A percentile compares a stretch with the other conserved stretches of the same genome.
These are phyloP conservation scores for Calocybe indica DNA, from an alignment of 768 basidiomycete genomes.

Conservation along the genomic window DNA sequence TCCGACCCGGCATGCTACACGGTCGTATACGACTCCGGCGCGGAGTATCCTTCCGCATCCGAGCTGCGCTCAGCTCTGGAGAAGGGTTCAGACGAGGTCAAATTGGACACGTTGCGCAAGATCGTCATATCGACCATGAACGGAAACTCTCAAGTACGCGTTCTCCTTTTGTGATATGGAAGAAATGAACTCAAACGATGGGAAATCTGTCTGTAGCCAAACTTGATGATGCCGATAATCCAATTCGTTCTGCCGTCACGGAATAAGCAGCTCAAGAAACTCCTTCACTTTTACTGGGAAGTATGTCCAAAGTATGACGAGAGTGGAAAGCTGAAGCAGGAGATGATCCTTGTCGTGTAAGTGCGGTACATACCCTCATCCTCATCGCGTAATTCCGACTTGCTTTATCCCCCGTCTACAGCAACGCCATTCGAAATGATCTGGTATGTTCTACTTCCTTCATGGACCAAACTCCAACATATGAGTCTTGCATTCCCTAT, in stretches of 20 bases:
- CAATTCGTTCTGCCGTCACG: conserved; percentile 95
- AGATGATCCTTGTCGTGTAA: conserved; percentile 98
- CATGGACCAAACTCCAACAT: conserved; percentile 5
- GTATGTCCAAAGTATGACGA: conserved; percentile 98
- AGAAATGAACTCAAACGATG: too few species aligned
- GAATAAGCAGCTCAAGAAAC: conserved; percentile 96
- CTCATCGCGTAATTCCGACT: not conserved
- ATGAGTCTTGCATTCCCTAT: not conserved
- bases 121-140: conserved; percentile 93
- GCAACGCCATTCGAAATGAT: conserved; percentile 97
- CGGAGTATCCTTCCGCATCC: conserved; percentile 72
- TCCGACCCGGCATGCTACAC: conserved; percentile 73
- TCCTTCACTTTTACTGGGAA: conserved; percentile 95
- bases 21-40: conserved; percentile 64
- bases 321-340: conserved; percentile 95
- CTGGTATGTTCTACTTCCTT: conserved; percentile 49
- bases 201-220: conserved; percentile 45
- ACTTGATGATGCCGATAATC: conserved; percentile 95
- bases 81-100: conserved; percentile 96
- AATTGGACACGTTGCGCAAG: conserved; percentile 91
- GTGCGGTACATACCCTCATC: conserved; percentile 22
- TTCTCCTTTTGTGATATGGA: not conserved
- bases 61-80: conserved; percentile 82
- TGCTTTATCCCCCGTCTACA: conserved; percentile 21
- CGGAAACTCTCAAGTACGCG: conserved; percentile 82